These are phyloP conservation scores for Xylariaceae sp. DNA, from an alignment of 2,329 filamentous ascomycete genomes.

Conservation along the genomic window DNA sequence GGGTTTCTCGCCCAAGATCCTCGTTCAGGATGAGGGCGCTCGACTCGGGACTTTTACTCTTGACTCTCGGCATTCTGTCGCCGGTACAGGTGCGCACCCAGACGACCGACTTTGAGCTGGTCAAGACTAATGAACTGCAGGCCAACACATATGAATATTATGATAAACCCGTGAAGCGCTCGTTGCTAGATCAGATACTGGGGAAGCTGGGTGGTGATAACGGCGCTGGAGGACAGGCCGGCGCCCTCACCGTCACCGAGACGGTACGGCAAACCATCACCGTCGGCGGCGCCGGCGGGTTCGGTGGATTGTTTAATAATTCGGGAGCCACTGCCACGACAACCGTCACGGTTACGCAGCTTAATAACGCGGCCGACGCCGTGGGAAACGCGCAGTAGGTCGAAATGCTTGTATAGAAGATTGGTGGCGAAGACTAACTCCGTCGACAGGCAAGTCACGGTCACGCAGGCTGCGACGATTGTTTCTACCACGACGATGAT, in stretches of 20 bases:
- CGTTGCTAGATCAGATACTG: conserved; percentile 13
- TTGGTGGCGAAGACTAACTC: conserved; percentile 2
- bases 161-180: conserved; percentile 18
- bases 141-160: conserved; percentile 13
- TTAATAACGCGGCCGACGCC: conserved; percentile 12
- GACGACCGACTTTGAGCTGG: neutral
- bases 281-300: conserved; percentile 16
- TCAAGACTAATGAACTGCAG: conserved; percentile 8
- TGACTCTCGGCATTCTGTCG: conserved; percentile 16
- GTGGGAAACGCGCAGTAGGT: conserved; percentile 10
- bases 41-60: conserved; percentile 13
- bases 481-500: conserved; percentile 38
- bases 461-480: conserved; percentile 35
- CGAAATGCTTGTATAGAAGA: conserved; percentile 14
- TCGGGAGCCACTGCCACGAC: conserved; percentile 19
- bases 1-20: conserved; percentile 5
- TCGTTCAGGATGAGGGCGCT: conserved; percentile 20
- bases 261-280: conserved; percentile 26
- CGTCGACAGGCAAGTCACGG: conserved; percentile 22
- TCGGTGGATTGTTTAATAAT: conserved; percentile 9
- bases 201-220: conserved; percentile 2
- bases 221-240: neutral
- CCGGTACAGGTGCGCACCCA: conserved; percentile 23
- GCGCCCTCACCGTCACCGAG: conserved; percentile 16
- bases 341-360: conserved; percentile 46